A percentile compares a stretch with the other conserved stretches of the same genome.
These are phyloP conservation scores for Cladosporium velox DNA, from an alignment of 2,329 filamentous ascomycete genomes.

Conservation along the genomic window DNA sequence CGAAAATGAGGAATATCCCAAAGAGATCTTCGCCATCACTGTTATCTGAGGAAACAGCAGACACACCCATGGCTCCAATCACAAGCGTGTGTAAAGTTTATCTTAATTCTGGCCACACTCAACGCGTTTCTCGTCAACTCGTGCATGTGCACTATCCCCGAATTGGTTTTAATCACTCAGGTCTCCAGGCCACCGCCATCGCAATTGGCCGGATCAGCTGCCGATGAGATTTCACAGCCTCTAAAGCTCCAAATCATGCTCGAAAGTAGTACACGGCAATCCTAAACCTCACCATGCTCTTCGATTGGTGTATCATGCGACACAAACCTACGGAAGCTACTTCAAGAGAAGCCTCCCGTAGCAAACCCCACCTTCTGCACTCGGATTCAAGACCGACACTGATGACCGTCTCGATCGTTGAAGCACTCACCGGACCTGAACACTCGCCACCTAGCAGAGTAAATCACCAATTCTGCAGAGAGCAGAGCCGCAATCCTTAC, in stretches of 20 bases:
- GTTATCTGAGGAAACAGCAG: not conserved
- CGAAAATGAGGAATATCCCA: not conserved
- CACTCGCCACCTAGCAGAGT: not conserved
- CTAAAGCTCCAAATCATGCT: no score
- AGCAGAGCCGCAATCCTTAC: no score
- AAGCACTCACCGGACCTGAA: not conserved
- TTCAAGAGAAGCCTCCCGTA: not conserved
- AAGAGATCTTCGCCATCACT: not conserved
- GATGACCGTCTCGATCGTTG: not conserved
- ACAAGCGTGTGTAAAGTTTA: not conserved
- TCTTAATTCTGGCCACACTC: no score
- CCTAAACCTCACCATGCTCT: not conserved
- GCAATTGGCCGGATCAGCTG: no score
- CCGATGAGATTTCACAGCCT: no score
- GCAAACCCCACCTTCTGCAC: not conserved
- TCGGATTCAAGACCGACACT: no score
- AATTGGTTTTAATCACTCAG: no score
- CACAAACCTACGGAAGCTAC: not conserved
- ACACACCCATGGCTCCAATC: not conserved
- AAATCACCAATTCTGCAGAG: not conserved
- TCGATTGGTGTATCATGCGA: not conserved
- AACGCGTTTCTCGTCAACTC: not conserved
- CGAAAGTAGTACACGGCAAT: not conserved
- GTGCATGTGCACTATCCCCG: not conserved
- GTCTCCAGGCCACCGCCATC: not conserved